Evolutionary conservation across 164 flowering plant species (phyloP), one percentile per base, ranked within the genome.

Genomic region (Umbilicus rupestris): DNA sequence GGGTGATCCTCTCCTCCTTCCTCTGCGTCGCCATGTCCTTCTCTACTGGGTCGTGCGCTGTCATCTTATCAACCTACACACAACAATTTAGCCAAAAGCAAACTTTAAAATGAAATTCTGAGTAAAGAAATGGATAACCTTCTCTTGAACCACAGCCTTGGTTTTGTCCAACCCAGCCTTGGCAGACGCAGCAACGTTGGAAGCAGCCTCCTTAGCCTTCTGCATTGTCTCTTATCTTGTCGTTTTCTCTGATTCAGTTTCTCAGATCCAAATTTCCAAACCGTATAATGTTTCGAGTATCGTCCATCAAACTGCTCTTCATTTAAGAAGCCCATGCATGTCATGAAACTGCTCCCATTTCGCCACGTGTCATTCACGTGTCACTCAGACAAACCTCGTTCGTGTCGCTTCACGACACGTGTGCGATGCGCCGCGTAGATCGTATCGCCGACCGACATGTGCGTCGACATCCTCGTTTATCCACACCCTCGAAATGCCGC

Each of bases 141-240:
- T 78, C 64, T 80, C 82, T 31, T 78, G 75, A 24, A 71, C 39
- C 7, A 73, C 57, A 62, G 84, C 84, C 20, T 80, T 80, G 66
- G 82, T 77, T 64, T 76, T 79, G 39, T 79, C 79, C 77, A 76
- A 65, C 28, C 82, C 80, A 24, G 80, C 39, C 52, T 68, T 72
- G 39, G 82, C 82, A 30, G 75, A 74, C 47, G 80, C 80, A 7
- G 64, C 75, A 5, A 70, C 44, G 46, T 77, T 77, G 57, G 73
- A 68, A 10, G 67, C 73, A 26, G 75, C 30, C 50, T 77, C 78
- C 65, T 68, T 77, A 26, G 65, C 75, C 3, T 67, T 22, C 69
- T 71, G 73, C 79, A 77, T 77, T 49, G 31, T 47, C 58, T 1
- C 29, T 52, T 52, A 24, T 52, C 30, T 52, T 11, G 29, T 3